A percentile compares a stretch with the other conserved stretches of the same genome.
Conservation (phyloP, 2,329 filamentous ascomycete species). For the Trichoderma hamatum region DNA sequence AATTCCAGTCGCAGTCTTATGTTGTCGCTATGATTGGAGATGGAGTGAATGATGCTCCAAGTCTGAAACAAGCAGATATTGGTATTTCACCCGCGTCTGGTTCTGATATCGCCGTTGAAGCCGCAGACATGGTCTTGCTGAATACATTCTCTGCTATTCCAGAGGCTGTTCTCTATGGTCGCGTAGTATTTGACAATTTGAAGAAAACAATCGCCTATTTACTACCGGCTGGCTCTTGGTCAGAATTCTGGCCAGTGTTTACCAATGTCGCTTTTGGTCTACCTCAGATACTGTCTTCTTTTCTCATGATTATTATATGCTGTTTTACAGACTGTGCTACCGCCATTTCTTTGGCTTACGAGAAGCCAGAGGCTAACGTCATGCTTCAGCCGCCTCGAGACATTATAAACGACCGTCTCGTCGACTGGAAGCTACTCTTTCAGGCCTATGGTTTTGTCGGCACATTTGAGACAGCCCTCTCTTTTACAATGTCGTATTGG, state of each 20-base stretch:
- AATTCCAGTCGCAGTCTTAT: conserved; percentile 65
- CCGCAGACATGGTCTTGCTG: conserved; percentile 79
- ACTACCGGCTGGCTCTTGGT: conserved; percentile 72
- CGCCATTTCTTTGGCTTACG: conserved; percentile 74
- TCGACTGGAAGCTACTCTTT: conserved; percentile 72
- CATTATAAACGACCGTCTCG: conserved; percentile 69
- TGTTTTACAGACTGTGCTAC: conserved; percentile 79
- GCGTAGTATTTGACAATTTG: conserved; percentile 78
- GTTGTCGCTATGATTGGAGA: conserved; percentile 86
- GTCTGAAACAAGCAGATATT: conserved; percentile 77
- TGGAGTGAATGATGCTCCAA: conserved; percentile 84
- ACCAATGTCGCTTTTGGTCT: conserved; percentile 73
- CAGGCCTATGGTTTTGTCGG: conserved; percentile 75
- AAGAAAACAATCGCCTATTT: conserved; percentile 74
- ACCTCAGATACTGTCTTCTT: conserved; percentile 72
- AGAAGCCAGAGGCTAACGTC: conserved; percentile 75
- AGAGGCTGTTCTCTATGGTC: conserved; percentile 71
- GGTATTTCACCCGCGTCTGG: conserved; percentile 81
- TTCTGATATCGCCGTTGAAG: conserved; percentile 80
- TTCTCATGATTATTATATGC: conserved; percentile 71
- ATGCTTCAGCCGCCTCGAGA: conserved; percentile 69
- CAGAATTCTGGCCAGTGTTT: conserved; percentile 76
- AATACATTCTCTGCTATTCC: conserved; percentile 74
- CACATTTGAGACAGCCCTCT: conserved; percentile 60
- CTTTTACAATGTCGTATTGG: conserved; percentile 69